Evolutionary conservation across 495 filamentous ascomycete species (phyloP), one percentile per base, ranked within the genome.

Genomic region (Acidomyces sp.): DNA sequence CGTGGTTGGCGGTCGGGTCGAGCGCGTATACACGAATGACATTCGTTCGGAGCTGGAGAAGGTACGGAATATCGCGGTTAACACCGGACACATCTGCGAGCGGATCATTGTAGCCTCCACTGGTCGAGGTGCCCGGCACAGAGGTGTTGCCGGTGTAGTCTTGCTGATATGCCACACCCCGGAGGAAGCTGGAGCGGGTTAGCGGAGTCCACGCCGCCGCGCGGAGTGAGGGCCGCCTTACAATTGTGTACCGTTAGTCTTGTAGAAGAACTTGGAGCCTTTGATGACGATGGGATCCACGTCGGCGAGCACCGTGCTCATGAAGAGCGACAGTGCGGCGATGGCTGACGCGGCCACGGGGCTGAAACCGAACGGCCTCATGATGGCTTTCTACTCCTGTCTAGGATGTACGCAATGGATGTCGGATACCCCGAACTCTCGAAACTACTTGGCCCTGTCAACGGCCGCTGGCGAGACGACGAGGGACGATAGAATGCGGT

Each of bases 21-120:
- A 97, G 74, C 53, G 84, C 84, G 61, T 97, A 97, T 13, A 86
- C 84, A 54, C 90, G 88, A 56, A 97, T 85, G 20, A 76, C 74
- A 63, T 97, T 97, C 53, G 87, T 88, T 42, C 70, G 67, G 26
- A 94, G 69, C 49, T 81, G 69, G 56, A 72, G 50, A 35, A 97
- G 70, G 46, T 76, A 64, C n/a, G 85, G 83, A 24, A 97, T 62
- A 60, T 97, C 90, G 45, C 87, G 81, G 49, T 68, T 62, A 67
- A 88, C 95, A 43, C 62, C 58, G 13, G 66, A 58, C 13, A 55
- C 57, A 62, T 93, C 70, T 38, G 84, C 72, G 24, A 97, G 70
- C 37, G 90, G 87, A 48, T 80, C 76, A 13, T 45, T 63, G 59
- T 75, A 81, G 6, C 50, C 26, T 46, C 58, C 46, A 29, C 21